Evolutionary conservation across 2,329 filamentous ascomycete genomes (phyloP).

Genomic region (Neofusicoccum sp.): DNA sequence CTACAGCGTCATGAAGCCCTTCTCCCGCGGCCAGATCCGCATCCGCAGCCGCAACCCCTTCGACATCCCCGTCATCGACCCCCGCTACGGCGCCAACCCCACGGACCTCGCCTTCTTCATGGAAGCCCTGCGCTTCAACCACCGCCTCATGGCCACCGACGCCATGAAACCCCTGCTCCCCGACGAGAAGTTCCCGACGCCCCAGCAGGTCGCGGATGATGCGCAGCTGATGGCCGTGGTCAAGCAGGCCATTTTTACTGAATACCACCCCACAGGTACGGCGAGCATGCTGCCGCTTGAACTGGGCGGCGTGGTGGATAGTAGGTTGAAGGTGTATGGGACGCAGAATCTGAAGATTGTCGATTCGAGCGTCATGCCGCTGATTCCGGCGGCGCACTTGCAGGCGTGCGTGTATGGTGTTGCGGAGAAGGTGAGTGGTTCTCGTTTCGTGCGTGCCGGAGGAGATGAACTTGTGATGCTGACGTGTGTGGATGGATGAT

Average conservation of each 20-base stretch:
- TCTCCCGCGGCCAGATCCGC: conserved; percentile 27
- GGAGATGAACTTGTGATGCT: neutral
- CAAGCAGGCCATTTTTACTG: conserved; percentile 23
- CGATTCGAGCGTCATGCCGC: conserved; percentile 23
- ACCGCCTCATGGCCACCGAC: conserved; percentile 20
- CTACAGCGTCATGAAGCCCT: conserved; percentile 22
- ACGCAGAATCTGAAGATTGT: conserved; percentile 25
- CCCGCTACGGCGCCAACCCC: conserved; percentile 25
- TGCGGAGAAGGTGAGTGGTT: conserved; percentile 23
- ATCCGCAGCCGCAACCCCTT: conserved; percentile 19
- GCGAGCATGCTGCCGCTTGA: conserved; percentile 30
- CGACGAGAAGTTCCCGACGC: conserved; percentile 26
- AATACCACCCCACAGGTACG: conserved; percentile 32
- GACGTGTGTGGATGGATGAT: neutral
- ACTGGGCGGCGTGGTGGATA: conserved; percentile 30
- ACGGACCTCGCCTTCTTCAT: conserved; percentile 25
- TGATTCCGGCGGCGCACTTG: conserved; percentile 21
- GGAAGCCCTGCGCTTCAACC: conserved; percentile 26
- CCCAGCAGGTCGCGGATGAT: conserved; percentile 26
- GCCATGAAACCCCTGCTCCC: conserved; percentile 25
- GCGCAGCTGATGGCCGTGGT: conserved; percentile 26
- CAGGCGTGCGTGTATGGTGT: conserved; percentile 25
- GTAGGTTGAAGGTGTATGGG: conserved; percentile 28
- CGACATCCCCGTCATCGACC: conserved; percentile 3
- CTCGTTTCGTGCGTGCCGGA: neutral